A percentile compares a stretch with the other conserved stretches of the same genome.
phyloP scores from a whole-genome alignment of 176 grass and related monocot species.

The Zoysia pacifica region DNA sequence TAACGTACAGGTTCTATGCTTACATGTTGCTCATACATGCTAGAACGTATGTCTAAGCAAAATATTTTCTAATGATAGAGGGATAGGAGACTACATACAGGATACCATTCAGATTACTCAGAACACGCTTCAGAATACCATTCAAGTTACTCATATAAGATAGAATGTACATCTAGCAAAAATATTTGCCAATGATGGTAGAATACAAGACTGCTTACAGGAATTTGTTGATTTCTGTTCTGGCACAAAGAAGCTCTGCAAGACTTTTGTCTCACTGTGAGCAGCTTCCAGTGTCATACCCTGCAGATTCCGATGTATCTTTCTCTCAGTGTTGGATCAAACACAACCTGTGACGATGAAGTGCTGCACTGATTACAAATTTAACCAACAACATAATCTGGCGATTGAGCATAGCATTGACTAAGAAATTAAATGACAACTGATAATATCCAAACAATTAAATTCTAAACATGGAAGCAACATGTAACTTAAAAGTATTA shows the following conservation, averaged over 20 bases:
- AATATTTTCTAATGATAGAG: conserved; percentile 9
- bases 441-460: no score
- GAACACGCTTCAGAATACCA: conserved; percentile 9
- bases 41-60: background rate
- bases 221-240: conserved; percentile 77
- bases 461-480: background rate
- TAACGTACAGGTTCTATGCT: background rate
- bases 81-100: conserved; percentile 45
- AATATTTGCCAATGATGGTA: conserved; percentile 17
- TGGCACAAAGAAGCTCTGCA: no score
- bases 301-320: no score
- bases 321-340: no score
- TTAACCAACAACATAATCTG: conserved; percentile 1
- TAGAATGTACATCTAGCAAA: background rate
- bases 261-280: no score
- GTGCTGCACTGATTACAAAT: conserved; percentile 1
- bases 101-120: background rate
- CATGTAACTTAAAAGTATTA: no score
- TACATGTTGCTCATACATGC: background rate
- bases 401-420: no score
- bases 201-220: conserved; percentile 46
- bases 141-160: background rate
- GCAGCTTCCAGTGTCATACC: no score
- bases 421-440: no score
- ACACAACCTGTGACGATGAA: background rate